These are phyloP conservation scores for Neurospora sp. DNA, from an alignment of 495 filamentous ascomycete species.

Conservation along the genomic window DNA sequence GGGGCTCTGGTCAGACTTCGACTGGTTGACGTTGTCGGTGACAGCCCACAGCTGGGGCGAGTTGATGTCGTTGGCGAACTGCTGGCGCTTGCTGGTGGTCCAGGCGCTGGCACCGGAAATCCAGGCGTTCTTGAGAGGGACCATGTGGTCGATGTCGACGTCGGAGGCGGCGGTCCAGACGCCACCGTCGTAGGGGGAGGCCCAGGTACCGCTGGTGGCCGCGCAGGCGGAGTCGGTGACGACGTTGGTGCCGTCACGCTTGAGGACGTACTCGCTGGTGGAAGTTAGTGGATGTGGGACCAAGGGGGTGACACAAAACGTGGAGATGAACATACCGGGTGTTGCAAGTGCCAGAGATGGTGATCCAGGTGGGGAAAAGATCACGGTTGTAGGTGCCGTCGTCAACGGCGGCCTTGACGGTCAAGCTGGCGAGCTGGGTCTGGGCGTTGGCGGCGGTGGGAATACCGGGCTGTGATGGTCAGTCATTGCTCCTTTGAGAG, in stretches of 20 bases:
- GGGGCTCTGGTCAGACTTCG: slow-evolving; percentile 58
- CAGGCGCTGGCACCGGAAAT: slow-evolving; percentile 46
- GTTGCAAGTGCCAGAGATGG: slow-evolving; percentile 51
- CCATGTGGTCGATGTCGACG: slow-evolving; percentile 68
- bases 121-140: slow-evolving; percentile 67
- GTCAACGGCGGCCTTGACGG: slow-evolving; percentile 42
- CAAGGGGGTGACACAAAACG: not conserved
- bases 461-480: slow-evolving; percentile 43
- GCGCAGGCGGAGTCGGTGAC: slow-evolving; percentile 40
- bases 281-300: not conserved
- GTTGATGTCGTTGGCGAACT: slow-evolving; percentile 62
- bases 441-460: slow-evolving; percentile 44
- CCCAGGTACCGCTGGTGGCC: slow-evolving; percentile 51
- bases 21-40: slow-evolving; percentile 61
- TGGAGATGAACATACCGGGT: slow-evolving; percentile 20
- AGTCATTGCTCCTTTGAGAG: not conserved
- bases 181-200: slow-evolving; percentile 56
- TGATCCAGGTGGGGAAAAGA: slow-evolving; percentile 61
- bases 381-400: slow-evolving; percentile 48
- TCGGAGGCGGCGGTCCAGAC: slow-evolving; percentile 57
- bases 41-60: slow-evolving; percentile 65
- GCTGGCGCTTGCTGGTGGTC: slow-evolving; percentile 52
- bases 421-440: slow-evolving; percentile 43
- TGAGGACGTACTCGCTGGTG: slow-evolving; percentile 52
- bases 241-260: slow-evolving; percentile 56